Evolutionary conservation across 2,329 filamentous ascomycete species (phyloP), one percentile per base, ranked within the genome.

Genomic region (Beauveria sp.): DNA sequence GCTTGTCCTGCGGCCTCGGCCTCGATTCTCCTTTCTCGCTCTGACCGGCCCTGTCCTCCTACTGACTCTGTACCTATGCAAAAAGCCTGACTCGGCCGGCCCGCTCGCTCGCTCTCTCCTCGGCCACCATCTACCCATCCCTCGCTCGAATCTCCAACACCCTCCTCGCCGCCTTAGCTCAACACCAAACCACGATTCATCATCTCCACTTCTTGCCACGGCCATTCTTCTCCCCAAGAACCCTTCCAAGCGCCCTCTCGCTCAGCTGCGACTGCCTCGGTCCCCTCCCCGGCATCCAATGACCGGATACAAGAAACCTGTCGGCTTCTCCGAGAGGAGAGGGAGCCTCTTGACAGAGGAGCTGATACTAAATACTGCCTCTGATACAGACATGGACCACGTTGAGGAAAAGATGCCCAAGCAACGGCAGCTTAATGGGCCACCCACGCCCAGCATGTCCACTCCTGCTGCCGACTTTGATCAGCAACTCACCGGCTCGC

Each of bases 391-490:
- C 62, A 70, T 79, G 60, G 77, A 76, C 67, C 76, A 78, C 43
- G 74, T 77, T 62, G 73, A 82, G 65, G 81, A 84, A 61, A 87
- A 87, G 73, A 75, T 82, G 65, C 71, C 76, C 3, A 71, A 73
- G 66, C 68, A 70, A 56, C 69, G 70, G 70, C 83, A 66, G 50
- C 67, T 77, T 49, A 75, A 84, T 71, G 85, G 85, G 0, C 85
- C 85, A 7, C 85, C 85, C 22, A 88, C 85, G 2, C 85, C 85
- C 14, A 87, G 84, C 72, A 86, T 87, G 83, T 83, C 79, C 58
- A 87, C 85, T 12, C 85, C 84, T 0, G 84, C 83, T 6, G 79
- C 81, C 64, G 84, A 87, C 65, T 86, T 84, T 65, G 84, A 87
- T 59, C 82, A 85, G 70, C 79, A 82, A 64, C 73, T 85, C 64